Evolutionary conservation across 306 rosid genomes (phyloP), one percentile per base, ranked within the genome.

Genomic region (Prosopis cineraria): DNA sequence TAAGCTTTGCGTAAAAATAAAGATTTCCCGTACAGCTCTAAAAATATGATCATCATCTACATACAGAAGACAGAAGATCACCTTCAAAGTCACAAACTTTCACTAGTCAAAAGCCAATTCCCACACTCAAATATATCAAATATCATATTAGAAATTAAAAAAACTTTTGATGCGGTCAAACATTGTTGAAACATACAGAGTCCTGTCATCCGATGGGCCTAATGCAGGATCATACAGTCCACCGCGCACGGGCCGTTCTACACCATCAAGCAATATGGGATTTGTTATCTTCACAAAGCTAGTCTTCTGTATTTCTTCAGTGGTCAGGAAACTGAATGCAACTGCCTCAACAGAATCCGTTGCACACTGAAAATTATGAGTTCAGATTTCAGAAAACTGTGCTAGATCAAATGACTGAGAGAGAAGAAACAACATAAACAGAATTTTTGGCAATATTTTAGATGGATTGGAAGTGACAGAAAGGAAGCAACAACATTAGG

Each of bases 141-240:
- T 68, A 63, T 31, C 39, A 20, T 1, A 30, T 17, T 31, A 33
- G 27, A 37, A 45, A 3, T 59, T 3, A 65, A 29, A 6, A 27
- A 16, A 14, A 37, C 30, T 5, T 68, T 58, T 25, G 9, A 59
- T 34, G 33, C 0, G 0, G 12, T 17, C 10, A 39, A 24, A 10
- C 11, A n/a, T 56, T 30, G 37, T 37, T n/a, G 34, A 48, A 55
- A 71, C 86, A 75, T 83, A 95, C 97, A 10, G 63, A n/a, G 82
- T 66, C 29, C 80, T 73, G 7, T 90, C 95, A 16, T 82, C 82
- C 0, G 89, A 41, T n/a, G 98, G 91, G 1, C 98, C 98, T 60
- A 92, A 62, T 10, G 97, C 90, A 8, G 93, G 90, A 78, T 95
- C 98, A 82, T 95, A 95, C 22, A 93, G 84, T 17, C 98, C 98